Evolutionary conservation across 768 basidiomycete species (phyloP).

Genomic region (Rhizopogon vesiculosus): DNA sequence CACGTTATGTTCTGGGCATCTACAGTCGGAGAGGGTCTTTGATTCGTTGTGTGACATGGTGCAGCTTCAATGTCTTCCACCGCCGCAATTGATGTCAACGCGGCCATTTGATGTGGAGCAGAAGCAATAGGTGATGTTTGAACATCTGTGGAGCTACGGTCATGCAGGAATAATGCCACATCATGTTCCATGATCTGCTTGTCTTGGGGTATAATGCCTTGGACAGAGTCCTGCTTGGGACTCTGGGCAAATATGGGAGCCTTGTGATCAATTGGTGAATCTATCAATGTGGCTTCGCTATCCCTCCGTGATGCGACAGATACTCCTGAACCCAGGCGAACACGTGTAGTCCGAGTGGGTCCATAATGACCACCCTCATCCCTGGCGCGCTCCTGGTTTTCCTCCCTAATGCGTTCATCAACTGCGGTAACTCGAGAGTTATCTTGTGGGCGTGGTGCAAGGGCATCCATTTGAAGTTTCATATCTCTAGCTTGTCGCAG

Average conservation of each 20-base stretch:
- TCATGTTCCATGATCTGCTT: background rate
- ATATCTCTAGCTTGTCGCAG: conserved; percentile 20
- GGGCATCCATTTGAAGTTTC: conserved; percentile 16
- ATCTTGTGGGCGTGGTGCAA: conserved; percentile 1
- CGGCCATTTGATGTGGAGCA: background rate
- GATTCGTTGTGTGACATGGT: background rate
- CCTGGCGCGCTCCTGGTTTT: conserved; percentile 8
- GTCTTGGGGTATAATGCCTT: background rate
- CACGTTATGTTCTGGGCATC: background rate
- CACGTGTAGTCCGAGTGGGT: conserved; percentile 11
- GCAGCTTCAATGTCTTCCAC: background rate
- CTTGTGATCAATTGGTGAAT: conserved; percentile 1
- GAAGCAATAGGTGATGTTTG: background rate
- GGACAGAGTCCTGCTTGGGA: background rate
- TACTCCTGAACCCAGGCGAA: conserved; percentile 11
- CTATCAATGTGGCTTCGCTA: conserved; percentile 21
- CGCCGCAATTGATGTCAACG: too few species aligned
- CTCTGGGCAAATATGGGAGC: background rate
- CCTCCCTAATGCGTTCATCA: background rate
- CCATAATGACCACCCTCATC: conserved; percentile 8
- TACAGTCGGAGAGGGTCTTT: too few species aligned
- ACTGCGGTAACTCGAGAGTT: background rate
- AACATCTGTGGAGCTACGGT: background rate
- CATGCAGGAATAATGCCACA: background rate
- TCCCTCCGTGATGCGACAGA: conserved; percentile 17